Conservation (phyloP, 2,329 filamentous ascomycete species). For the Aspergillus flavus region DNA sequence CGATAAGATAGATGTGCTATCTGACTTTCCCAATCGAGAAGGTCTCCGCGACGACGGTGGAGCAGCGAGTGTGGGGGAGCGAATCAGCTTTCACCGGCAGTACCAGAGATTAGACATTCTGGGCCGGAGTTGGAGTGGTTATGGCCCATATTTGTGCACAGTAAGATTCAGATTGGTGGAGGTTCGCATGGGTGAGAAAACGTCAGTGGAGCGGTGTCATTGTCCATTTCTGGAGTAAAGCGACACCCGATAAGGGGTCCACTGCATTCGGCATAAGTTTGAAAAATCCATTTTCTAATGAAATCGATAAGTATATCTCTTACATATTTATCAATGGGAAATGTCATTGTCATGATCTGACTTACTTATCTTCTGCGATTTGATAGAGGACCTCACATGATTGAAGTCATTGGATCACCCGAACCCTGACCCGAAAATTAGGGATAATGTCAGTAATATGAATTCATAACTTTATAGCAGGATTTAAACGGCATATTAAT, state of each 20-base stretch:
- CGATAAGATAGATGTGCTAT: slow-evolving; percentile 29
- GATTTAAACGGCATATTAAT: background rate
- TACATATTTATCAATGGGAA: background rate
- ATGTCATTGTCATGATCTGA: background rate
- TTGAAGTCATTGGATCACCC: background rate
- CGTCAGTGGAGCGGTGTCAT: background rate
- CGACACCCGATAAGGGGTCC: background rate
- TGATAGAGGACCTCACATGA: background rate
- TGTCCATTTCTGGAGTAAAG: background rate
- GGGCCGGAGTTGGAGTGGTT: background rate
- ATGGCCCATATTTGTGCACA: background rate
- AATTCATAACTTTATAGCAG: background rate
- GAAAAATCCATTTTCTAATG: background rate
- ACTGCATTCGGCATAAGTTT: background rate
- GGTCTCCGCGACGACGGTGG: slow-evolving; percentile 29
- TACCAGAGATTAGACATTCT: background rate
- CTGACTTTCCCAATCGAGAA: slow-evolving; percentile 29
- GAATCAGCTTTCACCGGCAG: background rate
- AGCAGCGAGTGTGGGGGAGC: slow-evolving; percentile 4
- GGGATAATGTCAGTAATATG: background rate
- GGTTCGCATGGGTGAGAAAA: too few species aligned
- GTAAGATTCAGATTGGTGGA: background rate
- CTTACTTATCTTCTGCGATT: background rate
- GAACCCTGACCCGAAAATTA: background rate
- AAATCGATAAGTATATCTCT: background rate